Conservation (phyloP, 371 early-diverging fungal genomes). For the Mucor mucedo region DNA sequence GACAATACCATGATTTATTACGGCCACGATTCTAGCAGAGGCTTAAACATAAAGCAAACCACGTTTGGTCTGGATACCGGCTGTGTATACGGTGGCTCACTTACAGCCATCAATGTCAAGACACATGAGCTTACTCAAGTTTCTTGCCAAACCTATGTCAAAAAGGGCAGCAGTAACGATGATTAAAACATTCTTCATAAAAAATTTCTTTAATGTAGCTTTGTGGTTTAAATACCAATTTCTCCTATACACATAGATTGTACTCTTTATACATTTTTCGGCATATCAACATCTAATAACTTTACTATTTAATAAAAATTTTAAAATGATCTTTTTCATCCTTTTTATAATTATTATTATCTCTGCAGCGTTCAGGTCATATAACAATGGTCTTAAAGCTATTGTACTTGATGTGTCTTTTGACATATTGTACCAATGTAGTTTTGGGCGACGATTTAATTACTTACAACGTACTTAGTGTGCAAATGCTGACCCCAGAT, state of each 20-base stretch:
- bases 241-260: not conserved
- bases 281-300: not conserved
- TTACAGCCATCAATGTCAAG: slow-evolving; percentile 60
- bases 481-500: not conserved
- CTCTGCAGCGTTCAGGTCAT: not conserved
- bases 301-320: slow-evolving; percentile 3
- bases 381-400: not conserved
- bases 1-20: slow-evolving; percentile 53
- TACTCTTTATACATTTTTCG: not conserved
- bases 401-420: not conserved
- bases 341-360: not conserved
- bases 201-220: not conserved
- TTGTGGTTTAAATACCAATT: not conserved
- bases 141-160: slow-evolving; percentile 26
- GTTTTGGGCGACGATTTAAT: not conserved
- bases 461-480: not conserved
- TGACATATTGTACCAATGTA: not conserved
- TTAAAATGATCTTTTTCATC: not conserved
- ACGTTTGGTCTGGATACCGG: slow-evolving; percentile 73
- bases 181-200: slow-evolving; percentile 1
- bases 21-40: slow-evolving; percentile 73
- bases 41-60: slow-evolving; percentile 55
- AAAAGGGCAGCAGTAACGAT: slow-evolving; percentile 7
- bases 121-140: slow-evolving; percentile 41
- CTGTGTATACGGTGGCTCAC: slow-evolving; percentile 67